Evolutionary conservation across 768 basidiomycete species (phyloP), one percentile per base, ranked within the genome.

Genomic region (Lactarius tabidus): DNA sequence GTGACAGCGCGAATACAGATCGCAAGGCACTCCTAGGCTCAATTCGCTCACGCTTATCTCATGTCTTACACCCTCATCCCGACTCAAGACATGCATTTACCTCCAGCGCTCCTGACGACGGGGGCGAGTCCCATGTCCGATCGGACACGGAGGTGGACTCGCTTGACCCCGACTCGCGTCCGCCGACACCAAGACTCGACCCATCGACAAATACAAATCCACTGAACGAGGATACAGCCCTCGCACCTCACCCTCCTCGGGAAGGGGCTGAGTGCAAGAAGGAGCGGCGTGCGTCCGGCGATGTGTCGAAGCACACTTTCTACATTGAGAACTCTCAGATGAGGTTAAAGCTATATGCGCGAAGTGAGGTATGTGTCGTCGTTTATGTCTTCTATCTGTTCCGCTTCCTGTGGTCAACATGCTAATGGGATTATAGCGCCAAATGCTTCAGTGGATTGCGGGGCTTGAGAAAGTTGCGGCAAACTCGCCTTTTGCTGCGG

Each of bases 391-490:
- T 17, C 59, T 43, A 39, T 12, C 28, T n/a, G 31, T 38, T 20
- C 6, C 33, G 29, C 26, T 43, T 43, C 23, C 39, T 52, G 26
- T 2, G 17, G 33, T 38, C 43, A 28, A 55, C n/a, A 20, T 12
- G 43, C 43, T 65, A 8, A 64, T 48, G 5, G 5, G 48, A 35
- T 57, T 52, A 3, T 68, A 92, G 90, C 85, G 96, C 23, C 94
- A 97, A 81, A 97, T 98, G 93, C 79, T 93, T 62, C 96, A 99
- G 74, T 98, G 94, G 85, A 94, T 98, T 57, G 90, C 94, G 8
- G 91, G 91, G 0, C 78, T 99, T 64, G 91, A 98, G 73, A 86
- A 86, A 65, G 87, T 88, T 31, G 87, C 91, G 0, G 81, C 83
- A 20, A 81, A 84, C 31, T 91, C 88, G n/a, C 85, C 87, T 63